phyloP scores from a whole-genome alignment of 441 rosid species.

The Hypseocharis bilobata region DNA sequence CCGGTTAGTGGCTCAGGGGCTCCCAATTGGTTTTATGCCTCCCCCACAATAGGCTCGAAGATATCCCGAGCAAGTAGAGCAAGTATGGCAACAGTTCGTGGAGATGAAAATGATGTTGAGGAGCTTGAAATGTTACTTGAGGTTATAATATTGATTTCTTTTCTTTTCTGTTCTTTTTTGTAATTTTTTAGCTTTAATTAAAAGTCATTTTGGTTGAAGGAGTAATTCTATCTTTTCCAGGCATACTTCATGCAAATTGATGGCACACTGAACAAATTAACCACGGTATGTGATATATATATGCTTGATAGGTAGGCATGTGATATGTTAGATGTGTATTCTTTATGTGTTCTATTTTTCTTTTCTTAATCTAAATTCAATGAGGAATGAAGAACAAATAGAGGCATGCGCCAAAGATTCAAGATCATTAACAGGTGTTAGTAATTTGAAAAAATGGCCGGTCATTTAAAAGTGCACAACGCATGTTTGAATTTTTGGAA shows the following conservation, averaged over 20 bases:
- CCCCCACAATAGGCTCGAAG: constrained; percentile 78
- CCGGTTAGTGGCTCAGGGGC: constrained; percentile 64
- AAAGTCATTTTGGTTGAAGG: neutral
- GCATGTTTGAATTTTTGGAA: neutral
- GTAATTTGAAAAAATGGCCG: neutral
- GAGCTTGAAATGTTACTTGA: constrained; percentile 97
- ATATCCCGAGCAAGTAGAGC: constrained; percentile 86
- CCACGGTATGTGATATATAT: constrained; percentile 42
- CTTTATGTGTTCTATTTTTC: too few species aligned
- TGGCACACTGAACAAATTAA: constrained; percentile 74
- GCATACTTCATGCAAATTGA: constrained; percentile 95
- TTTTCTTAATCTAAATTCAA: neutral
- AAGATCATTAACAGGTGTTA: neutral
- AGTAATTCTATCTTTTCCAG: constrained; percentile 36
- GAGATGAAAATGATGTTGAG: constrained; percentile 88
- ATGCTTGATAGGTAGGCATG: neutral
- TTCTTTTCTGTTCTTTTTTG: neutral
- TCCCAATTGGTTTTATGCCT: constrained; percentile 57
- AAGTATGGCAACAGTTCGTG: constrained; percentile 58
- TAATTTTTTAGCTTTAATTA: neutral
- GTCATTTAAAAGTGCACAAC: too few species aligned
- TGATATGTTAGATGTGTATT: neutral
- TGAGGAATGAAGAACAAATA: neutral
- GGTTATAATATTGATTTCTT: constrained; percentile 35
- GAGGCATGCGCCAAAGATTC: neutral